phyloP scores from a whole-genome alignment of 1,284 basidiomycete genomes.

The Erythrobasidium hasegawianum region DNA sequence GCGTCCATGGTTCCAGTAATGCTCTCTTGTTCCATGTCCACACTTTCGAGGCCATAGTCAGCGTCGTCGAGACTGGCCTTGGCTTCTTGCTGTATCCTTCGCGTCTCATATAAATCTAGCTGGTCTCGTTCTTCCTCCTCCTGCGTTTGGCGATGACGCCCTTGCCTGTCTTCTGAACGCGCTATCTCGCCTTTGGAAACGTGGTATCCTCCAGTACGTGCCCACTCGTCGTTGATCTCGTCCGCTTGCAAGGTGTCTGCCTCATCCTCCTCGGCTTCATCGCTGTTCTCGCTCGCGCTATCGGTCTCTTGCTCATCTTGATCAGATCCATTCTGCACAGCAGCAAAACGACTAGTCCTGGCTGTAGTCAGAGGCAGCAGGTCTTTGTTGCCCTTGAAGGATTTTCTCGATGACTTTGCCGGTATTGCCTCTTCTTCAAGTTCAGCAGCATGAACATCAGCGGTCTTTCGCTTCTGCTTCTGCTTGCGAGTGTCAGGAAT shows the following conservation, averaged over 20 bases:
- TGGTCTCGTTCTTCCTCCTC: conserved; percentile 26
- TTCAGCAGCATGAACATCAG: too few species aligned
- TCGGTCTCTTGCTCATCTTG: conserved; percentile 46
- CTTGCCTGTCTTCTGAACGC: conserved; percentile 12
- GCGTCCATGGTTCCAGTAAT: background rate
- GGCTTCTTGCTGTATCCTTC: conserved; percentile 32
- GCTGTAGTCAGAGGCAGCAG: conserved; percentile 9
- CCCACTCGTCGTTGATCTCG: conserved; percentile 26
- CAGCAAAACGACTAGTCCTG: conserved; percentile 6
- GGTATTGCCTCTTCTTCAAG: too few species aligned
- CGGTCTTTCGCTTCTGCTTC: too few species aligned
- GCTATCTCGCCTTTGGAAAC: conserved; percentile 23
- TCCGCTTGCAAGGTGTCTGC: conserved; percentile 54
- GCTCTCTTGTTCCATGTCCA: conserved; percentile 5
- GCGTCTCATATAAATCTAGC: conserved; percentile 32
- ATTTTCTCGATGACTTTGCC: background rate
- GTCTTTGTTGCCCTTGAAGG: conserved; percentile 35
- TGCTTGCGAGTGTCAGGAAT: too few species aligned
- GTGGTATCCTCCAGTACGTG: conserved; percentile 29
- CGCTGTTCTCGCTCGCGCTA: conserved; percentile 73
- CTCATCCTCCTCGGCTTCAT: conserved; percentile 81
- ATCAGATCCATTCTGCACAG: conserved; percentile 51
- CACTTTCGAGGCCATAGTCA: conserved; percentile 16
- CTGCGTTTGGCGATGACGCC: conserved; percentile 6
- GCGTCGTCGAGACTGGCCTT: conserved; percentile 18